These are phyloP conservation scores for Pythium periplocum DNA, from an alignment of 352 stramenopile species.

Conservation along the genomic window DNA sequence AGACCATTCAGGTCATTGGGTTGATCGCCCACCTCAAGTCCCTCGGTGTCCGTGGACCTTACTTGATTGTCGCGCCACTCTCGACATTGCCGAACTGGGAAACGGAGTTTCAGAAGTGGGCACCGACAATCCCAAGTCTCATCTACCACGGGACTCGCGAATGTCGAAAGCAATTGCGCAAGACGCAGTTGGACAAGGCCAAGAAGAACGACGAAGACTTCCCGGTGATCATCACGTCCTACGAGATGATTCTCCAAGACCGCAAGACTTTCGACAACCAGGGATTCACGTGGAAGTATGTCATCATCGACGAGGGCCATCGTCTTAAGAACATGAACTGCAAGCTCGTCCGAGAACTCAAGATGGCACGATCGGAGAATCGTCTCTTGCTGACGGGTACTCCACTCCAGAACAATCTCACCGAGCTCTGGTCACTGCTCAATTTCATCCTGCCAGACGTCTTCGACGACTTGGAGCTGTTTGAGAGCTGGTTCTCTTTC, in stretches of 20 bases:
- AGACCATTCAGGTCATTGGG: conserved; percentile 90
- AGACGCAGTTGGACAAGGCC: conserved; percentile 40
- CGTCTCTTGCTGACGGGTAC: conserved; percentile 94
- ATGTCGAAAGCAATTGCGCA: conserved; percentile 40
- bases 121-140: conserved; percentile 90
- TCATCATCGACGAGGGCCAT: conserved; percentile 98
- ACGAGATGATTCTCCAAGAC: conserved; percentile 84
- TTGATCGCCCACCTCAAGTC: conserved; percentile 93
- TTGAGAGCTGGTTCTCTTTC: conserved; percentile 98
- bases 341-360: conserved; percentile 92
- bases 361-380: conserved; percentile 90
- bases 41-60: conserved; percentile 89
- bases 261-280: conserved; percentile 44
- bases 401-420: conserved; percentile 97
- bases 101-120: conserved; percentile 80
- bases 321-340: conserved; percentile 98
- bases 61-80: conserved; percentile 96
- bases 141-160: conserved; percentile 95
- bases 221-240: conserved; percentile 85
- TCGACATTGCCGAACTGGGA: conserved; percentile 99
- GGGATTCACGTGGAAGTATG: conserved; percentile 90
- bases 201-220: conserved; percentile 63
- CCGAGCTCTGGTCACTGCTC: conserved; percentile 97
- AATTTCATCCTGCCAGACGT: conserved; percentile 98
- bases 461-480: conserved; percentile 97